Evolutionary conservation across 129 eudicot genomes (phyloP), one percentile per base, ranked within the genome.

Genomic region (Tagetes erecta): DNA sequence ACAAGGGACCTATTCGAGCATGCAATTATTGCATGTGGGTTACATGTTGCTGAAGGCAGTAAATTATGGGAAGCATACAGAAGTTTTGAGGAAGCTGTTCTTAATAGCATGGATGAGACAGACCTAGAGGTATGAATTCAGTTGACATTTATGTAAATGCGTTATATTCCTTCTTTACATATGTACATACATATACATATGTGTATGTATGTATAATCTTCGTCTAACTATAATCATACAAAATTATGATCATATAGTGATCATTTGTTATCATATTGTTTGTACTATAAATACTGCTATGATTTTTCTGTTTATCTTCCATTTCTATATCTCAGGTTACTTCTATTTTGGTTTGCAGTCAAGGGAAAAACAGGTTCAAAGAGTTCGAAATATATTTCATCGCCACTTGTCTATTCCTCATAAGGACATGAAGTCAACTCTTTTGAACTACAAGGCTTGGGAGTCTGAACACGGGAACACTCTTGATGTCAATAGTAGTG

Each of bases 1-100:
- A 83, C 85, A 57, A 88, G 97, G 75, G 82, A 88, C 75, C 86
- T 94, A 35, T 94, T 94, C 72, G 97, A 94, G 86, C 93, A 88
- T 76, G 99, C 97, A 66, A 85, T 91, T 70, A 87, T 81, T 69
- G 99, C 97, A 58, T 87, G 87, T 74, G 97, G 99, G 67, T 87
- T 88, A 76, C 99, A 94, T 86, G 84, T 94, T 76, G 49, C 91
- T 76, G 96, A 86, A 82, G 97, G 99, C 75, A 78, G 82, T 76
- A 84, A 84, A 70, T 82, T 94, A 81, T 94, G 97, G 92, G 97
- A 88, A 77, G 70, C 89, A 12, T 94, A 91, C 82, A 80, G 80
- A 80, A 86, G 83, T 39, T 94, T 83, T 79, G 97, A 94, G 81
- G 88, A 82, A 80, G 83, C 86, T 44, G 72, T 91, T 59, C 72